Conservation (phyloP, 306 rosid genomes). For the Glycine latifolia region DNA sequence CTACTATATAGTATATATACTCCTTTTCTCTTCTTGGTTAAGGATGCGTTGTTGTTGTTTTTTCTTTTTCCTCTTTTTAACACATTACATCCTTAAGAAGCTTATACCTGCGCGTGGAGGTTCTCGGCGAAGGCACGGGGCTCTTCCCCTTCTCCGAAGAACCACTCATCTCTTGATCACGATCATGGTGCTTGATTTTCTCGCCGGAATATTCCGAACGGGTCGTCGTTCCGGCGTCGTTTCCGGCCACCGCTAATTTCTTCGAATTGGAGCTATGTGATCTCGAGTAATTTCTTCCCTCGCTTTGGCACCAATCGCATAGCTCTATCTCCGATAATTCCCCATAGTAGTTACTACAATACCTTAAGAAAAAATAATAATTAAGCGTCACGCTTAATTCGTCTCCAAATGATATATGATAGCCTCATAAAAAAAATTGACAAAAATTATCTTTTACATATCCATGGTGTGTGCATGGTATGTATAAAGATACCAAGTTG, state of each 20-base stretch:
- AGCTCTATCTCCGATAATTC: conserved; percentile 61
- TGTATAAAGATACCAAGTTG: neutral
- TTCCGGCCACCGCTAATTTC: conserved; percentile 44
- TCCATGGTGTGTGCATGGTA: neutral
- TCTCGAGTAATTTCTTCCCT: conserved; percentile 51
- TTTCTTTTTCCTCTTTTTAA: conserved; percentile 39
- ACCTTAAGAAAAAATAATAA: conserved; percentile 48
- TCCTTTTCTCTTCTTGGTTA: neutral
- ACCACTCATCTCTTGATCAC: conserved; percentile 43
- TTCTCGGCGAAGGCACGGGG: conserved; percentile 75
- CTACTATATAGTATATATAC: conserved; percentile 1
- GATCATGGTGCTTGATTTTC: conserved; percentile 65
- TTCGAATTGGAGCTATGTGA: conserved; percentile 56
- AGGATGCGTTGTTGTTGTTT: neutral
- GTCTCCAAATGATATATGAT: neutral
- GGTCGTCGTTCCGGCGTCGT: conserved; percentile 31
- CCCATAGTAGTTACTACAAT: conserved; percentile 82
- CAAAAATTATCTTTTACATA: no score
- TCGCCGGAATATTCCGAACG: conserved; percentile 72
- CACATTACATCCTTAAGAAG: conserved; percentile 99
- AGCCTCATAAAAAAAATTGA: neutral
- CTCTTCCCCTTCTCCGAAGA: conserved; percentile 59
- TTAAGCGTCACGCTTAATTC: neutral
- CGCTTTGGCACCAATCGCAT: conserved; percentile 95
- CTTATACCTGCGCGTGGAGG: conserved; percentile 94